These are phyloP conservation scores for Beauveria australis DNA, from an alignment of 2,329 filamentous ascomycete genomes.

Conservation along the genomic window DNA sequence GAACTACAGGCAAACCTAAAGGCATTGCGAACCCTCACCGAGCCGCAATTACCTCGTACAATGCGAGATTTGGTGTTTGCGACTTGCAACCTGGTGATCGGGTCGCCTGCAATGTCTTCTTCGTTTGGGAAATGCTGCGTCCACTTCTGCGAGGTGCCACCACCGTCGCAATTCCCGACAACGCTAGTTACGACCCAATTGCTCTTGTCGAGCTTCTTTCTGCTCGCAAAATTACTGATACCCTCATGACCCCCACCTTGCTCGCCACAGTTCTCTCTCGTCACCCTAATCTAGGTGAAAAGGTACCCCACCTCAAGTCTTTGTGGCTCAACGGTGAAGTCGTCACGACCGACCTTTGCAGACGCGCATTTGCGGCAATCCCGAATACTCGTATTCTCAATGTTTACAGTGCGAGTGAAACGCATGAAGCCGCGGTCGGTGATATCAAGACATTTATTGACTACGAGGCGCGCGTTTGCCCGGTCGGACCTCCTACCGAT, in stretches of 20 bases:
- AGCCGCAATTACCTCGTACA: conserved; percentile 65
- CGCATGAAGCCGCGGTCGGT: conserved; percentile 70
- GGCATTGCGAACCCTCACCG: conserved; percentile 73
- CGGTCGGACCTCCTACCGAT: conserved; percentile 64
- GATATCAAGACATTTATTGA: conserved; percentile 63
- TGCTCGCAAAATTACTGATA: conserved; percentile 62
- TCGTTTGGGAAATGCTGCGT: conserved; percentile 76
- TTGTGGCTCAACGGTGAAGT: conserved; percentile 80
- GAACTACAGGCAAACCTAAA: conserved; percentile 72
- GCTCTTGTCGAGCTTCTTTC: conserved; percentile 64
- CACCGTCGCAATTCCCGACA: conserved; percentile 66
- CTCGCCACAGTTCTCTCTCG: conserved; percentile 65
- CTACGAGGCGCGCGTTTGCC: conserved; percentile 57
- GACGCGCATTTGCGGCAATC: conserved; percentile 57
- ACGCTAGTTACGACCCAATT: conserved; percentile 68
- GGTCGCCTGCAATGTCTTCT: conserved; percentile 83
- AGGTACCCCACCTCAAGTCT: conserved; percentile 58
- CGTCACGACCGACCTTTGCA: conserved; percentile 68
- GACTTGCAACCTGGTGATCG: conserved; percentile 65
- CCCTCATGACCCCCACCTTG: conserved; percentile 75
- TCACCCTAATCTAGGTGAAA: conserved; percentile 55
- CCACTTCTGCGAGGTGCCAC: conserved; percentile 69
- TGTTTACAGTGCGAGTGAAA: conserved; percentile 76
- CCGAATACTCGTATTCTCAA: conserved; percentile 65
- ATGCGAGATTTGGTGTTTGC: conserved; percentile 61